Conservation (phyloP, 495 filamentous ascomycete species). For the Lophiostoma macrostomum region DNA sequence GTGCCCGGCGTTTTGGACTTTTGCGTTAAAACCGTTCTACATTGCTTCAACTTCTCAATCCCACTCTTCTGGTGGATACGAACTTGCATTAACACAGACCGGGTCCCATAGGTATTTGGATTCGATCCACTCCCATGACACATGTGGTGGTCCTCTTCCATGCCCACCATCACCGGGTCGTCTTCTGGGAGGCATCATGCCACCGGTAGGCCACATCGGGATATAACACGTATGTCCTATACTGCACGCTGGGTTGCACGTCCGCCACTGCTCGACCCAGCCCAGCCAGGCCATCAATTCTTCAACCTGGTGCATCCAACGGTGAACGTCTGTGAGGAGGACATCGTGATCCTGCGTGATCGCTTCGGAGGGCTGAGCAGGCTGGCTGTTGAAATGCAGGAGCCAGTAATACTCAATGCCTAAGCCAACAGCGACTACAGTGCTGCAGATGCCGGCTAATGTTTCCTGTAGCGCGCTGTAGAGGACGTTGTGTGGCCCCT, state of each 20-base stretch:
- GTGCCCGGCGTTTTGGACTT: too few relatives aligned
- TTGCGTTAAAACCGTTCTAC: too few relatives aligned
- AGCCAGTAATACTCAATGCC: constrained; percentile 32
- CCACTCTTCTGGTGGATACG: constrained; percentile 22
- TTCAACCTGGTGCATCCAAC: constrained; percentile 33
- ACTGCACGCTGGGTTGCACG: neutral
- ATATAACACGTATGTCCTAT: constrained; percentile 38
- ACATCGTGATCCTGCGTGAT: neutral
- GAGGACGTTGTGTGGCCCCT: constrained; percentile 26
- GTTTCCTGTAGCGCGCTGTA: constrained; percentile 36
- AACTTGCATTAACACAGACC: constrained; percentile 12
- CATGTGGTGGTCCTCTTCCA: neutral
- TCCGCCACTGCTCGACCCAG: constrained; percentile 38
- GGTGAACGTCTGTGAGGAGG: neutral
- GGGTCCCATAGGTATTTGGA: constrained; percentile 11
- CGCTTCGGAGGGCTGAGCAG: neutral
- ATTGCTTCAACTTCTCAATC: too few relatives aligned
- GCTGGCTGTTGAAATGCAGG: constrained; percentile 5
- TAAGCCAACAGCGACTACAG: constrained; percentile 35
- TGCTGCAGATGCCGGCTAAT: constrained; percentile 34
- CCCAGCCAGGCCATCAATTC: constrained; percentile 43
- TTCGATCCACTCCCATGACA: constrained; percentile 4
- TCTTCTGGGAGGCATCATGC: too few relatives aligned
- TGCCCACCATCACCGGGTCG: too few relatives aligned
- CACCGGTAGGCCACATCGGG: constrained; percentile 46